Conservation (phyloP, 352 stramenopile genomes). For the Pythium scleroteichum region DNA sequence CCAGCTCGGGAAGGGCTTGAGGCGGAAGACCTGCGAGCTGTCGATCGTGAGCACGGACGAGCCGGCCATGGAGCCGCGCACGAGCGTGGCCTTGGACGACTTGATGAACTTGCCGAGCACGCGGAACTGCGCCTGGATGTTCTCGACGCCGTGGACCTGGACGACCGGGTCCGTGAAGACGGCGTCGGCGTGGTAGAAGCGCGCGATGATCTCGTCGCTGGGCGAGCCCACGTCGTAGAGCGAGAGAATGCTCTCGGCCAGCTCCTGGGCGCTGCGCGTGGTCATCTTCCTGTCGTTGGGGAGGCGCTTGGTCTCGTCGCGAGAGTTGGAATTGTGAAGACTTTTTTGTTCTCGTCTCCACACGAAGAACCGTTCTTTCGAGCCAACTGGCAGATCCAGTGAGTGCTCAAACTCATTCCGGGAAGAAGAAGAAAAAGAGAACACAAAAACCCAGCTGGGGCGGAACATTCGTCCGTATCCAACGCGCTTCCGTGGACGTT, state of each 20-base stretch:
- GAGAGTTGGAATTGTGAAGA: constrained; percentile 23
- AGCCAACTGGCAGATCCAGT: constrained; percentile 6
- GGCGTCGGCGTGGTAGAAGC: constrained; percentile 74
- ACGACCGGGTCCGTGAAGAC: constrained; percentile 83
- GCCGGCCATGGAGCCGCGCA: constrained; percentile 82
- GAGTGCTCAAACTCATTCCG: background rate
- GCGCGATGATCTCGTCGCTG: constrained; percentile 71
- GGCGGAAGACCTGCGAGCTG: constrained; percentile 70
- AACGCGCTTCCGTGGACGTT: constrained; percentile 1
- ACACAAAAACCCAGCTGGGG: background rate
- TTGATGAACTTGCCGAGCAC: constrained; percentile 77
- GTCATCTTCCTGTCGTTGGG: constrained; percentile 36
- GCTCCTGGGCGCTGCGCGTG: constrained; percentile 70
- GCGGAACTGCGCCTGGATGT: constrained; percentile 87
- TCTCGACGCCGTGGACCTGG: constrained; percentile 67
- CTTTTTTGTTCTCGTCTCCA: constrained; percentile 2
- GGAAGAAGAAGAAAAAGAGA: constrained; percentile 4
- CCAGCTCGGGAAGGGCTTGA: constrained; percentile 74
- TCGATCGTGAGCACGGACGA: constrained; percentile 80
- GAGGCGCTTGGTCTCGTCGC: too few species aligned
- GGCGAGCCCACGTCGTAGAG: constrained; percentile 77
- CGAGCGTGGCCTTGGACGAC: constrained; percentile 73
- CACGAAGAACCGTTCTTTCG: constrained; percentile 6
- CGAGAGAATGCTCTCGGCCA: constrained; percentile 78
- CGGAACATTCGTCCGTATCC: background rate